These are phyloP conservation scores for Myriosclerotinia duriaeana DNA, from an alignment of 2,329 filamentous ascomycete species.

Conservation along the genomic window DNA sequence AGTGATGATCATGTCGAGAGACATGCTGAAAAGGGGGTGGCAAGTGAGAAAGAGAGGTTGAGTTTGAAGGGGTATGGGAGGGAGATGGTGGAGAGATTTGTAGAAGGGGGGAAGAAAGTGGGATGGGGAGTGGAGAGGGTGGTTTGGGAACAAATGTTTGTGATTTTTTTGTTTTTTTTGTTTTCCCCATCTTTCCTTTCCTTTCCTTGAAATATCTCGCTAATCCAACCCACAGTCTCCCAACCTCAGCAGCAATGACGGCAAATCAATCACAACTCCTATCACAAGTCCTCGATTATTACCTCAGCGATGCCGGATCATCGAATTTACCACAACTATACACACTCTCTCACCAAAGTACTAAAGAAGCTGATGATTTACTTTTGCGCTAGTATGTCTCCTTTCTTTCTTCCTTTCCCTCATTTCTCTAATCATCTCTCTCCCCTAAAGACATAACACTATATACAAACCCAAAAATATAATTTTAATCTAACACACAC, in stretches of 20 bases:
- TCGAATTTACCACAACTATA: conserved; percentile 61
- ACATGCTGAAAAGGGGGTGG: conserved; percentile 43
- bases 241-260: conserved; percentile 64
- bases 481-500: background rate
- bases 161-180: background rate
- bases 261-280: conserved; percentile 72
- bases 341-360: conserved; percentile 55
- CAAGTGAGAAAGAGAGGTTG: conserved; percentile 46
- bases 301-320: conserved; percentile 57
- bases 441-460: too few relatives aligned
- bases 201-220: background rate
- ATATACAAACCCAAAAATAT: too few relatives aligned
- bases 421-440: too few relatives aligned
- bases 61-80: conserved; percentile 63
- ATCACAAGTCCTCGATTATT: conserved; percentile 71
- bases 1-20: conserved; percentile 34
- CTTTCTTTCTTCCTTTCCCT: background rate
- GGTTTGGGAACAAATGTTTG: conserved; percentile 45
- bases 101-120: conserved; percentile 53
- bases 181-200: background rate
- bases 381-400: conserved; percentile 56
- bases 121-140: conserved; percentile 60
- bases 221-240: conserved; percentile 40
- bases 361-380: conserved; percentile 58
- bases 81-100: conserved; percentile 62